Evolutionary conservation across 2,329 filamentous ascomycete genomes (phyloP), one percentile per base, ranked within the genome.

Genomic region (Calonectria hongkongensis): DNA sequence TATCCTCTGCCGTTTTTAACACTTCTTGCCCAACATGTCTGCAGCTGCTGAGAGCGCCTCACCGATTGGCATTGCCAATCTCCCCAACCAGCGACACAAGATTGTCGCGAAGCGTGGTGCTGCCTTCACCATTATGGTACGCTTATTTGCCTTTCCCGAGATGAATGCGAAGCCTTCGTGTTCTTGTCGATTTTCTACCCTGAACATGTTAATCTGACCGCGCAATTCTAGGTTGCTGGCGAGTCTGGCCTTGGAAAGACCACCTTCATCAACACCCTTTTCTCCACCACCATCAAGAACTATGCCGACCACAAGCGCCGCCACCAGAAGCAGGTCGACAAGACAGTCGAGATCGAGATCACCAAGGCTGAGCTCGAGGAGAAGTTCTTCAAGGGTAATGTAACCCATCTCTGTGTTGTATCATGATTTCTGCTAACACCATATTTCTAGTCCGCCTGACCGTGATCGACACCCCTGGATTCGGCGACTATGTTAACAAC

Each of bases 231-330:
- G 95, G 95, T 98, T 87, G 97, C 97, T 88, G 96, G 96, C 89
- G 96, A 99, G 89, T 98, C 97, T 79, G 96, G 96, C 84, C 89
- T 98, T 81, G 97, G 97, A 89, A 99, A 99, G 92, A 99, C 97
- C 30, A 99, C 97, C 82, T 99, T 99, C 88, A 98, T 99, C 92
- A 99, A 99, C 93, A 99, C 97, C 73, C 93, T 99, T 74, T 99
- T 99, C 91, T 99, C 97, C 76, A 99, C 97, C 79, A 99, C 97
- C 82, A 99, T 99, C 92, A 99, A 99, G 92, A 99, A 98, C 92
- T 99, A 99, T 87, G 97, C 97, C 91, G 97, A 99, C 87, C 96
- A 99, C 92, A 98, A 98, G 91, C 94, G 95, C 87, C 95, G 97
- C 84, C 97, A 99, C 87, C 95, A 97, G 88, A 99, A 99, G 92